These are phyloP conservation scores for Maudiozyma serrabonitensis DNA, from an alignment of 805 yeast species.

Conservation along the genomic window DNA sequence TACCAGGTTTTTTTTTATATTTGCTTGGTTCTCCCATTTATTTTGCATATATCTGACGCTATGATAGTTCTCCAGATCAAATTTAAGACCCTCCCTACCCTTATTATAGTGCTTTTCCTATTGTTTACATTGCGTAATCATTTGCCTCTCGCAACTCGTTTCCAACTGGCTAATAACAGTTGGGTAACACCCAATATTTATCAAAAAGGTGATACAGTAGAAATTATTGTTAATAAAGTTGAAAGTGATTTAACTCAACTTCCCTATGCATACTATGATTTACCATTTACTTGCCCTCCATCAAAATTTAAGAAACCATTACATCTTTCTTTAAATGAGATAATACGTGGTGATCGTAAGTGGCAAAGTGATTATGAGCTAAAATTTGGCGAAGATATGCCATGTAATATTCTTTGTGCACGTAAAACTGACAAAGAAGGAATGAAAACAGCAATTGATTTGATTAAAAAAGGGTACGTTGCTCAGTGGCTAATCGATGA, in stretches of 20 bases:
- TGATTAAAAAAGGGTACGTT: constrained; percentile 61
- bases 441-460: constrained; percentile 44
- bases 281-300: constrained; percentile 76
- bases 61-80: not conserved
- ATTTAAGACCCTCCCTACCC: not conserved
- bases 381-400: constrained; percentile 50
- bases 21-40: too few species aligned
- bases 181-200: constrained; percentile 30
- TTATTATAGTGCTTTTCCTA: not conserved
- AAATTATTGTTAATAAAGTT: constrained; percentile 63
- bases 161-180: constrained; percentile 6
- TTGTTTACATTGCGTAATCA: not conserved
- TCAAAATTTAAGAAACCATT: constrained; percentile 44
- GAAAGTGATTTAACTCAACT: constrained; percentile 64
- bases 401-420: constrained; percentile 62
- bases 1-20: too few species aligned
- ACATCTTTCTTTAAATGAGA: constrained; percentile 64
- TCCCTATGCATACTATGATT: constrained; percentile 66
- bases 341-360: constrained; percentile 70
- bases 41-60: not conserved
- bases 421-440: constrained; percentile 45
- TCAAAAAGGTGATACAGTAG: constrained; percentile 49
- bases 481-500: constrained; percentile 81
- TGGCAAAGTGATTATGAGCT: constrained; percentile 68
- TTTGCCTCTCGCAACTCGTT: not conserved